These are phyloP conservation scores for Bassia scoparia DNA, from an alignment of 148 eudicot species.

Conservation along the genomic window DNA sequence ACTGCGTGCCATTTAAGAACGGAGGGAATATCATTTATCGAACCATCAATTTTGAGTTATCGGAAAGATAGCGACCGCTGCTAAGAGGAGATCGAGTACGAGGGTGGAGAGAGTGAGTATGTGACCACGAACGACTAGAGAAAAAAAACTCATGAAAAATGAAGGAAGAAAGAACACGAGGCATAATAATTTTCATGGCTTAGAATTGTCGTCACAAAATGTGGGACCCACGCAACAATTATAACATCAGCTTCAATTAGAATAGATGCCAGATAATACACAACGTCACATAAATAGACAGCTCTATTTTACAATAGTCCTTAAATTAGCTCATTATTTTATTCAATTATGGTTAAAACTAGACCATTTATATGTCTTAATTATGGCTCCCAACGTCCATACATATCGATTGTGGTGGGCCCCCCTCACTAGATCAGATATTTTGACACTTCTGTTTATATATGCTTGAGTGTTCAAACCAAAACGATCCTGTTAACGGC, in stretches of 20 bases:
- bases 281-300: not conserved
- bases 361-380: not conserved
- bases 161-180: not conserved
- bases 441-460: not conserved
- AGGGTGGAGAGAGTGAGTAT: not conserved
- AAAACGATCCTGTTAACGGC: no score
- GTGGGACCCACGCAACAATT: not conserved
- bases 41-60: not conserved
- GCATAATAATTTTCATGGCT: not conserved
- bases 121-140: not conserved
- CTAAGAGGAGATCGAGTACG: not conserved
- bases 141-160: not conserved
- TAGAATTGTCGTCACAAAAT: not conserved
- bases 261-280: not conserved
- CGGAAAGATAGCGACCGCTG: not conserved
- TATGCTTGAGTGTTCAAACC: no score
- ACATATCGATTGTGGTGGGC: not conserved
- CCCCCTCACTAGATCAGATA: not conserved
- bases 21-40: no score
- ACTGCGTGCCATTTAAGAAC: no score
- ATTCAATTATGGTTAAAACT: not conserved
- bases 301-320: not conserved
- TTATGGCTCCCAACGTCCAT: not conserved
- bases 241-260: not conserved
- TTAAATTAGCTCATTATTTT: not conserved